Base-by-base conservation (phyloP, 441 rosid genomes). In the Euphorbia celastroides region DNA sequence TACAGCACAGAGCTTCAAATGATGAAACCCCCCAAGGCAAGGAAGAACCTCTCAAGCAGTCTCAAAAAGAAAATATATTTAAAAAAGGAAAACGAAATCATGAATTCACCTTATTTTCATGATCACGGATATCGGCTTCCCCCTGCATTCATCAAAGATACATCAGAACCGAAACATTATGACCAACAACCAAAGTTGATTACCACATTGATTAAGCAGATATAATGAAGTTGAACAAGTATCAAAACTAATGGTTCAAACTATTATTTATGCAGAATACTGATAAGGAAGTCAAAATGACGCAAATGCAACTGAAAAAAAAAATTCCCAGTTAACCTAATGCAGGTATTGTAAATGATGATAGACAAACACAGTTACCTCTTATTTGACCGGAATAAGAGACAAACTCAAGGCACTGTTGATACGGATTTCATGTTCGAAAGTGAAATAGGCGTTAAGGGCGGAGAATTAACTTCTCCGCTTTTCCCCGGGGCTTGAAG, bases 381-480 rank as follows among this genome's bases (percentile, higher is more conserved):
- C 89, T 84, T 48, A 74, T 77, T 76, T 82, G 81, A 77, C 82
- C 80, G 42, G 85, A 76, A 66, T 79, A 87, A 57, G 82, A 72
- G 70, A 69, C 66, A 64, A 77, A 72, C 41, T 78, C 77, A n/a
- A 32, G 91, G 67, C 71, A 73, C 59, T 48, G 74, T 57, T 16
- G 83, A 72, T 68, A 74, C 78, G 57, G 56, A 81, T 68, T 72
- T 84, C 62, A 51, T 68, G 57, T 75, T 80, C 61, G 77, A 76
- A 44, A 86, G 81, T 72, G 85, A 82, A 68, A 89, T 87, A 19
- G 94, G 97, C 1, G 95, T 88, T 76, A 89, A 60, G 14, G 97
- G 96, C 12, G 97, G 97, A 62, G 97, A 94, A 46, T 79, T 73
- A 46, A 79, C 76, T 22, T 78, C 88, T 41, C 72, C 81, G 61